phyloP scores from a whole-genome alignment of 768 basidiomycete species.

The Megacollybia marginata region DNA sequence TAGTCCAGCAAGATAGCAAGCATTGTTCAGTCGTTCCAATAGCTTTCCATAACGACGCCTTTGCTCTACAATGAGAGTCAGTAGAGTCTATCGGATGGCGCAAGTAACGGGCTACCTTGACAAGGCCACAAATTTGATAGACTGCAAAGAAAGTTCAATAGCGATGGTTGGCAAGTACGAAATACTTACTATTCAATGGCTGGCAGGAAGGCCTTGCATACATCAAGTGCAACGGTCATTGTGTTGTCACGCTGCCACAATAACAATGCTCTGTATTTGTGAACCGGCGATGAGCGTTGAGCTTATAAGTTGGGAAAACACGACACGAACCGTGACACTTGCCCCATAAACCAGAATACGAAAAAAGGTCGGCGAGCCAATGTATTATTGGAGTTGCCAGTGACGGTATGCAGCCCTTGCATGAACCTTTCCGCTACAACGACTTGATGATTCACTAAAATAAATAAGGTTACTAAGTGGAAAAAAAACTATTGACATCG shows the following conservation, averaged over 20 bases:
- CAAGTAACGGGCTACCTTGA: conserved; percentile 31
- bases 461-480: conserved; percentile 3
- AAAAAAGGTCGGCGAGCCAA: conserved; percentile 58
- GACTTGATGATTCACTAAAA: conserved; percentile 53
- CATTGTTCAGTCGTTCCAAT: conserved; percentile 35
- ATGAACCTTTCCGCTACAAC: conserved; percentile 53
- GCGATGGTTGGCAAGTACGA: conserved; percentile 6
- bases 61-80: conserved; percentile 33
- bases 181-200: conserved; percentile 47
- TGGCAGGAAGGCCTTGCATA: conserved; percentile 51
- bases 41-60: conserved; percentile 38
- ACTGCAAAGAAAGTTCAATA: conserved; percentile 3
- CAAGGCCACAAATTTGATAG: conserved; percentile 52
- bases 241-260: conserved; percentile 58
- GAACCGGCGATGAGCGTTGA: not conserved
- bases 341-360: conserved; percentile 71
- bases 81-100: conserved; percentile 1
- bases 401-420: conserved; percentile 51
- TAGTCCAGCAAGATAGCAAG: conserved; percentile 7
- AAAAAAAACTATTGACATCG: not conserved
- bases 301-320: conserved; percentile 1
- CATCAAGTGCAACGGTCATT: conserved; percentile 52
- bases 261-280: conserved; percentile 35
- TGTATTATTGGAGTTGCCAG: conserved; percentile 41
- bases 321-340: conserved; percentile 44